Base-by-base conservation (phyloP, 345 rosid genomes). In the Lepidium africanum region DNA sequence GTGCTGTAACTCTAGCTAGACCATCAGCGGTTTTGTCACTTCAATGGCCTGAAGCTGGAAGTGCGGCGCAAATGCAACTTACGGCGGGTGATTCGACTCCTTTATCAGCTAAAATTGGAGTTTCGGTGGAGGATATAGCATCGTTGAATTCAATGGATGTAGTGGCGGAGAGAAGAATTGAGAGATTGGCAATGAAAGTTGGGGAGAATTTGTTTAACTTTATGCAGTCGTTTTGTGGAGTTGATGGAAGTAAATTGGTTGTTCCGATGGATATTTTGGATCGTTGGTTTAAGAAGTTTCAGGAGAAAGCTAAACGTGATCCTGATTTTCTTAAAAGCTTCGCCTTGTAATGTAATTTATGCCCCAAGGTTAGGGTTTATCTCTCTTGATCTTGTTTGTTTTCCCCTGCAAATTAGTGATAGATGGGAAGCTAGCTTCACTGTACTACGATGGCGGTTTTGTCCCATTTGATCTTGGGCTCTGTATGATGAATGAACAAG, bases 151-250 rank as follows among this genome's bases (percentile, higher is more conserved):
- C 96, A 12, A 46, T 92, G 70, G 97, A 94, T 55, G 92, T 87
- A 15, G 84, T 77, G 10, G 79, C 79, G 17, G 96, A 76, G 84
- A 82, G 80, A 65, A 82, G 77, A 62, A 83, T 94, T 62, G 99
- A 91, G 71, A 76, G 92, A 72, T 58, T 94, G 57, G 97, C 97
- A 27, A 81, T 93, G 98, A 93, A 65, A 76, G 97, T 93, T 1
- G 98, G 98, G n/a, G 95, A 93, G 85, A 87, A 91, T 62, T 63
- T 88, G 72, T 94, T 94, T 58, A 91, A 91, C 47, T 94, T 88
- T 48, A 94, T 94, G 99, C 99, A 94, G 77, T 94, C 99, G 23
- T 94, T 94, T 51, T 94, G 97, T 59, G 96, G 96, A 5, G 86
- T 86, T 13, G 97, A 94, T 65, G 96, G 96, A 25, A 86, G 81